These are phyloP conservation scores for Lasiosphaeria hispida DNA, from an alignment of 495 filamentous ascomycete genomes.

Conservation along the genomic window DNA sequence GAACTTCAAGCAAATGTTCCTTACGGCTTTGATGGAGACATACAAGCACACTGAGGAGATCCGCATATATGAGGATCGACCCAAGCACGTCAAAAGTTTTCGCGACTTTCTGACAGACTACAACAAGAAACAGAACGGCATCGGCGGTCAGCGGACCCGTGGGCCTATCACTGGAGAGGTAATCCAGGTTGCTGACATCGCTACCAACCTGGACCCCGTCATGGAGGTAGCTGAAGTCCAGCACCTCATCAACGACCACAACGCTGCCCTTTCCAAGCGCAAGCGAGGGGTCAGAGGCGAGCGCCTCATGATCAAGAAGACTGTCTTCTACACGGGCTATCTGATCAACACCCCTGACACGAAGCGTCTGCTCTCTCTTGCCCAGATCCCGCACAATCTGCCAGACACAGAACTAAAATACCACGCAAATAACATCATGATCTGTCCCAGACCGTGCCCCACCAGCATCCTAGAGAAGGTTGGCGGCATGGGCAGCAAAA, in stretches of 20 bases:
- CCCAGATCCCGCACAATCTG: slow-evolving; percentile 58
- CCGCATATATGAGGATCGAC: slow-evolving; percentile 60
- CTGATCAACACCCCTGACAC: slow-evolving; percentile 70
- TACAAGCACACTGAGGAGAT: slow-evolving; percentile 83
- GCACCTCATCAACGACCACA: slow-evolving; percentile 85
- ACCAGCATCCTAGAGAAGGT: slow-evolving; percentile 70
- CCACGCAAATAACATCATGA: slow-evolving; percentile 88
- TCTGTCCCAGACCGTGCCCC: slow-evolving; percentile 70
- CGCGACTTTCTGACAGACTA: slow-evolving; percentile 73
- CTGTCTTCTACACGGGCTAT: slow-evolving; percentile 93
- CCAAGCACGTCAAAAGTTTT: slow-evolving; percentile 70
- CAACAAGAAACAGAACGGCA: slow-evolving; percentile 54
- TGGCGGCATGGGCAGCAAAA: slow-evolving; percentile 77
- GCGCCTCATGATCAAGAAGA: slow-evolving; percentile 72
- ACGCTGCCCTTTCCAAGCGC: slow-evolving; percentile 46
- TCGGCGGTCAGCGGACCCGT: slow-evolving; percentile 38
- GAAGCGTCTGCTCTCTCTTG: slow-evolving; percentile 63
- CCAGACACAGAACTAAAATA: slow-evolving; percentile 67
- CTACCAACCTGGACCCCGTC: slow-evolving; percentile 74
- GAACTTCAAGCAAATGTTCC: slow-evolving; percentile 80
- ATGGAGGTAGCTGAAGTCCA: slow-evolving; percentile 83
- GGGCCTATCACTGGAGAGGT: slow-evolving; percentile 74
- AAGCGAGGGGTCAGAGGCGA: slow-evolving; percentile 29
- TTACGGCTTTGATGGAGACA: slow-evolving; percentile 76
- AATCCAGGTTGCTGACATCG: slow-evolving; percentile 77